Conservation (phyloP, 768 basidiomycete genomes). For the Rhodotorula toruloides region DNA sequence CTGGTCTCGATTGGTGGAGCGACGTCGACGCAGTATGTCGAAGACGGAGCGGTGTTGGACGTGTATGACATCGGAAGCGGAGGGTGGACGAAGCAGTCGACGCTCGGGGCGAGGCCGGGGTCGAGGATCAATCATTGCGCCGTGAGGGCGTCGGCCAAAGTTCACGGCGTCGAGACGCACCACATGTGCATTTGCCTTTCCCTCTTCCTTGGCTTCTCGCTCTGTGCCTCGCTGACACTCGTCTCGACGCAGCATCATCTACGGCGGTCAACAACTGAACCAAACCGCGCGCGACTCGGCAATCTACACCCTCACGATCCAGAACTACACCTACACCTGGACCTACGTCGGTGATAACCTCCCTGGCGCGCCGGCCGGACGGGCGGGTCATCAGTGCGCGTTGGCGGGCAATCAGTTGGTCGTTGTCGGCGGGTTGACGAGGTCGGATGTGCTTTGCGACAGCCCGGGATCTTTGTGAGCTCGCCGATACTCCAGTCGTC, state of each 20-base stretch:
- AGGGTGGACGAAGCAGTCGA: constrained; percentile 37
- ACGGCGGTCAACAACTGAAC: constrained; percentile 37
- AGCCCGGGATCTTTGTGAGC: constrained; percentile 36
- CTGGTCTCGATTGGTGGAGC: constrained; percentile 34
- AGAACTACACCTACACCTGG: constrained; percentile 28
- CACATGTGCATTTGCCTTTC: constrained; percentile 17
- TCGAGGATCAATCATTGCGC: constrained; percentile 37
- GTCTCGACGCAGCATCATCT: constrained; percentile 1
- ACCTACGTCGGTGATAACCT: constrained; percentile 27
- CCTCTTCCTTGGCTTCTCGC: not conserved
- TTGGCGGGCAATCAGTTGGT: constrained; percentile 33
- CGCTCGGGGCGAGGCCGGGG: constrained; percentile 22
- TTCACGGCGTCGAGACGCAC: constrained; percentile 28
- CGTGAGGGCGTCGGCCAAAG: constrained; percentile 28
- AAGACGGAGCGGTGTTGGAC: constrained; percentile 9
- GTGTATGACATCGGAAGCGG: constrained; percentile 15
- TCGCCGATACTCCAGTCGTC: no score
- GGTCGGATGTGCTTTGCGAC: constrained; percentile 35
- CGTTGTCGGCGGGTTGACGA: constrained; percentile 35
- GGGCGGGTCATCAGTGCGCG: constrained; percentile 36
- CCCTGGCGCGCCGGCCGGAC: constrained; percentile 22
- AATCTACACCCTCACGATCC: constrained; percentile 35
- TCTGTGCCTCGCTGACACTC: not conserved
- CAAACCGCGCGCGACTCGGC: constrained; percentile 27
- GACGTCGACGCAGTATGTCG: constrained; percentile 12